phyloP scores from a whole-genome alignment of 768 basidiomycete genomes.

The Leccinellum rugosiceps region DNA sequence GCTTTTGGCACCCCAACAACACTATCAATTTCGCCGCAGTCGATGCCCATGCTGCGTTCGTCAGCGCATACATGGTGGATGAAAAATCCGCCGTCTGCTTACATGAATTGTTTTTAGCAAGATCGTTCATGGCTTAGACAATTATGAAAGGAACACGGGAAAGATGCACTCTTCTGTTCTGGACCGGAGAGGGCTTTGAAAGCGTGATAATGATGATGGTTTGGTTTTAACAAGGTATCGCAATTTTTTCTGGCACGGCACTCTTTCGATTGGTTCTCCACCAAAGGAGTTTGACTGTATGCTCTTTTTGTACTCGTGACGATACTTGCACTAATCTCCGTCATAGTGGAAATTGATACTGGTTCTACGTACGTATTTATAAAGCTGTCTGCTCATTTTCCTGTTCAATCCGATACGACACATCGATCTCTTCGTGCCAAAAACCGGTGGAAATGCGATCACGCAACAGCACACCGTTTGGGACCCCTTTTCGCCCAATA shows the following conservation, averaged over 20 bases:
- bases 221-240: background rate
- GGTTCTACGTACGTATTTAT: background rate
- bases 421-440: background rate
- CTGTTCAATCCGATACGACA: background rate
- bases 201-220: background rate
- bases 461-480: background rate
- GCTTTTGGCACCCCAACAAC: background rate
- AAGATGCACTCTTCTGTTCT: background rate
- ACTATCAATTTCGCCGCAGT: background rate
- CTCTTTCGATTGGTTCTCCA: background rate
- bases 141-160: background rate
- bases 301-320: background rate
- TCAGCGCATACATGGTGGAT: background rate
- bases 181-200: background rate
- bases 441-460: background rate
- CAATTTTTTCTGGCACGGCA: background rate
- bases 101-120: background rate
- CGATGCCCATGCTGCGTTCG: no score
- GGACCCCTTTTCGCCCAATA: background rate
- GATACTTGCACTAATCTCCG: background rate
- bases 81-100: background rate
- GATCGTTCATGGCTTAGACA: background rate
- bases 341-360: background rate
- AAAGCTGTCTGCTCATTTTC: background rate
- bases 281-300: background rate